Evolutionary conservation across 2,329 filamentous ascomycete species (phyloP), one percentile per base, ranked within the genome.

Genomic region (Beauveria sp.): DNA sequence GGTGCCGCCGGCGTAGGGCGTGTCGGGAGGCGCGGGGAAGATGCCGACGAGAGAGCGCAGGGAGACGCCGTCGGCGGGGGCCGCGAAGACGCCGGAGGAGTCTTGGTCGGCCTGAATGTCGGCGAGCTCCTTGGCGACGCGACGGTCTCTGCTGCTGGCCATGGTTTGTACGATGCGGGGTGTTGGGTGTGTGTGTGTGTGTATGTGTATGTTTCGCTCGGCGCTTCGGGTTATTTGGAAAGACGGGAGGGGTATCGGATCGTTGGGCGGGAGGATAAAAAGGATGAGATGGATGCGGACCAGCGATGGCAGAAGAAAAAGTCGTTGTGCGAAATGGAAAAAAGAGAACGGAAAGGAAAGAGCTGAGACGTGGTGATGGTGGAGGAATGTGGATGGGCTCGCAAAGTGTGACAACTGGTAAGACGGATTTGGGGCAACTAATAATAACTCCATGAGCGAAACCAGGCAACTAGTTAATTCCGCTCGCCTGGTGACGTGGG

Each of bases 21-120:
- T 96, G 66, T 96, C 92, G 42, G 93, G 92, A 1, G 95, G 95
- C 0, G 91, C 95, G 43, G 82, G 82, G 72, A 99, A 95, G 62
- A 86, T 84, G 62, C 93, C 95, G 67, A 86, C 87, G 64, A 99
- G 85, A 70, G 93, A 89, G 62, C 87, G 91, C 61, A 98, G 78
- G 74, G 92, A 89, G 65, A 85, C 82, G 52, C 83, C 83, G 64
- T 84, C 81, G 62, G 86, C 77, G 1, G 86, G 81, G 58, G 85
- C 79, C 16, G 90, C 90, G 34, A 81, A 81, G 69, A 98, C 90
- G 63, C 90, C 87, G 22, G 91, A 96, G 64, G 85, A 83, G 61
- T 83, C 81, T 63, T 72, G 76, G 80, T 99, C 95, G 63, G 80
- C 79, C 55, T 86, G 76, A 66, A 95, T 90, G 70, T 93, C 90